A percentile compares a stretch with the other conserved stretches of the same genome.
phyloP scores from a whole-genome alignment of 176 grass and related monocot species.

The Tillandsia leiboldiana region DNA sequence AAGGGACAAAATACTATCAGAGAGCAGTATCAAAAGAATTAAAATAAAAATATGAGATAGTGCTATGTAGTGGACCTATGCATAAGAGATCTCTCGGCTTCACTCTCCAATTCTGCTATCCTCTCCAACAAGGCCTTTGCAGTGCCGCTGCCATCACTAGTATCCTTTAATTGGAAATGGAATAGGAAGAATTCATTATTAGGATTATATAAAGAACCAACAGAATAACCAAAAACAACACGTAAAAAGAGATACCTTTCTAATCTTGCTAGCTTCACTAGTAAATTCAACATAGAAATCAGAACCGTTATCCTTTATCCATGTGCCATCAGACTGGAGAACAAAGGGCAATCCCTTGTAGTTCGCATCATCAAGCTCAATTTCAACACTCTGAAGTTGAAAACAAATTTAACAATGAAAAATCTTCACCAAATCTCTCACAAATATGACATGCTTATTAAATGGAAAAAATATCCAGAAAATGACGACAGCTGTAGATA shows the following conservation, averaged over 20 bases:
- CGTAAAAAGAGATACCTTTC: constrained; percentile 35
- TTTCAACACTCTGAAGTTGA: constrained; percentile 54
- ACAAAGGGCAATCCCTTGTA: constrained; percentile 87
- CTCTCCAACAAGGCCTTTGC: constrained; percentile 62
- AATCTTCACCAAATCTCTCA: constrained; percentile 9
- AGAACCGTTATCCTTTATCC: constrained; percentile 86
- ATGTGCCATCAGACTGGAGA: constrained; percentile 54
- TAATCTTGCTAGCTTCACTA: constrained; percentile 32
- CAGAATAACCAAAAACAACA: constrained; percentile 1
- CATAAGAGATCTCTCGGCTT: constrained; percentile 95
- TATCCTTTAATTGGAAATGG: constrained; percentile 43
- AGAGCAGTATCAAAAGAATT: not conserved
- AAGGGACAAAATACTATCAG: constrained; percentile 7
- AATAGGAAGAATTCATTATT: constrained; percentile 23
- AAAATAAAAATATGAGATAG: constrained; percentile 14
- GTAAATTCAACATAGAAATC: constrained; percentile 75
- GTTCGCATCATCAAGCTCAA: constrained; percentile 55
- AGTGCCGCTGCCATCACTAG: constrained; percentile 64
- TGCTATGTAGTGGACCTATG: constrained; percentile 49
- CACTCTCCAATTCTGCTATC: constrained; percentile 83
- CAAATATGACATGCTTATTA: not conserved
- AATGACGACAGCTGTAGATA: not conserved
- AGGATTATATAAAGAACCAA: not conserved
- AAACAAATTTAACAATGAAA: constrained; percentile 17
- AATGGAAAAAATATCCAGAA: not conserved